phyloP scores from a whole-genome alignment of 495 filamentous ascomycete species.

The Aspergillus cristatus region DNA sequence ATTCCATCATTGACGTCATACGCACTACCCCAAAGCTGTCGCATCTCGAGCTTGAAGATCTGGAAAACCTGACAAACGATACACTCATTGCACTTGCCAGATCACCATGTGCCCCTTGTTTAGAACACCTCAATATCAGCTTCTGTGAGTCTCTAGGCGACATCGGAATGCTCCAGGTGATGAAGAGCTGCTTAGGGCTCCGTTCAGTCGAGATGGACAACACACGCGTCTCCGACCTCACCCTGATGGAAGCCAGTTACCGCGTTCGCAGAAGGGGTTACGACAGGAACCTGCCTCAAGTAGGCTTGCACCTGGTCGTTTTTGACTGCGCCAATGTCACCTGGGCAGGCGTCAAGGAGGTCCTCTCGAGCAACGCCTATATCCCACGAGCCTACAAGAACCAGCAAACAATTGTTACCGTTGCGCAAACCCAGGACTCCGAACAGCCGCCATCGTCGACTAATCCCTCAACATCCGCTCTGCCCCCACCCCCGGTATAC shows the following conservation, averaged over 20 bases:
- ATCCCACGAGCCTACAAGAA: conserved; percentile 32
- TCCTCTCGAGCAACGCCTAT: conserved; percentile 75
- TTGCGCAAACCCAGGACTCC: conserved; percentile 20
- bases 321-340: conserved; percentile 88
- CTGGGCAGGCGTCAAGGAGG: conserved; percentile 84
- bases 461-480: conserved; percentile 26
- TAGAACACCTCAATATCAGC: conserved; percentile 79
- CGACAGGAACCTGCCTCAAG: conserved; percentile 37
- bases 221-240: conserved; percentile 78
- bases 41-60: conserved; percentile 84
- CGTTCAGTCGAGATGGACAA: conserved; percentile 83
- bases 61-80: conserved; percentile 65
- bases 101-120: conserved; percentile 55
- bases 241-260: conserved; percentile 76
- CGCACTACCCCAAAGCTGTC: conserved; percentile 66
- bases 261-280: conserved; percentile 61
- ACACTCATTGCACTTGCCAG: conserved; percentile 63
- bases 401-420: conserved; percentile 16
- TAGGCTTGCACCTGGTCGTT: conserved; percentile 68
- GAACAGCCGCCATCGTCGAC: conserved; percentile 20
- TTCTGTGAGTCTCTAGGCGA: conserved; percentile 85
- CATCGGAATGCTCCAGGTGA: conserved; percentile 70
- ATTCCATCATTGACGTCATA: conserved; percentile 60
- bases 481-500: conserved; percentile 30
- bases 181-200: conserved; percentile 64